Evolutionary conservation across 2,329 filamentous ascomycete species (phyloP), one percentile per base, ranked within the genome.

Genomic region (Aspergillus bombycis): DNA sequence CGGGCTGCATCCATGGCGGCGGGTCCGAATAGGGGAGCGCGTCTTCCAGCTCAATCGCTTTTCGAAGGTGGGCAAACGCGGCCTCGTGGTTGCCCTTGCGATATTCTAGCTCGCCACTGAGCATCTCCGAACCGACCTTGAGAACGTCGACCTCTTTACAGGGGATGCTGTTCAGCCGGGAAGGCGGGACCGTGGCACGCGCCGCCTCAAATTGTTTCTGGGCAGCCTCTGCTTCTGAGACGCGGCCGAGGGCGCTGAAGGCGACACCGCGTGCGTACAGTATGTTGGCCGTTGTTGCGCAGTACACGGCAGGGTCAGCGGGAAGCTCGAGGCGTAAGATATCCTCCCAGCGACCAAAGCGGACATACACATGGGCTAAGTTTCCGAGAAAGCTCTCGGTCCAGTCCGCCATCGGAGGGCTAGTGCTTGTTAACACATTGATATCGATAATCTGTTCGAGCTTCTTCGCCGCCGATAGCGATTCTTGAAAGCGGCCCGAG

Each of bases 1-100:
- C 85, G 0, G 90, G 90, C 70, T 90, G 88, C 89, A 92, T 92
- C 90, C 90, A 92, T 0, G 88, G 88, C 89, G 89, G 91, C 0
- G 90, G 90, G 72, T 93, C 90, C 34, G 89, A 87, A 65, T 90
- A 92, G 0, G 86, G 86, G 23, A 93, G 80, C 0, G 74, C 76
- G 67, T 91, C 89, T 67, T 91, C 88, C 1, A 85, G 80, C 1
- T 75, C 69, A 12, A 91, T 85, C 0, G 89, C 84, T 3, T 80
- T 78, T 1, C 83, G 81, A 3, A 93, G 78, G 48, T 84, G 80
- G 1, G 74, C 68, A 70, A 91, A 92, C 0, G 89, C 90, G 0
- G 70, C 52, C 0, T 87, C 83, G 58, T 84, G 83, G 58, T 89
- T 82, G 0, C 82, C 83, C 1, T 80, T 79, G 1, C 91, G 86